Conservation (phyloP, 345 rosid species). For the Trapa bicornis region DNA sequence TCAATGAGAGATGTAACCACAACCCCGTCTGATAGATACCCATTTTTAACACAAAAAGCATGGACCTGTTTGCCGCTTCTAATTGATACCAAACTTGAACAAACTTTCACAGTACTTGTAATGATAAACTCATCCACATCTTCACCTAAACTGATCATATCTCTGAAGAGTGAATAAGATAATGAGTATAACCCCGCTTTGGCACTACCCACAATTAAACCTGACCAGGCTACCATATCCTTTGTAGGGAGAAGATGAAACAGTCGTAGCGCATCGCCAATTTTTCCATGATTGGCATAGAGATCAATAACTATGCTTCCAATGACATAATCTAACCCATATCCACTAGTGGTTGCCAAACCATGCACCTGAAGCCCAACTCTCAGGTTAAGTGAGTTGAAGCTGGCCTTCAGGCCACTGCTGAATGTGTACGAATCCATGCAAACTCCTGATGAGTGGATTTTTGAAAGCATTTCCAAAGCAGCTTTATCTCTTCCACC, state of each 20-base stretch:
- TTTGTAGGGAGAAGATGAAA: slow-evolving; percentile 41
- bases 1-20: slow-evolving; percentile 36
- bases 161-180: slow-evolving; percentile 36
- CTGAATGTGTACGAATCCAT: slow-evolving; percentile 54
- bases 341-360: slow-evolving; percentile 37
- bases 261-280: slow-evolving; percentile 24
- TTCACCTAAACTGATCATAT: slow-evolving; percentile 26
- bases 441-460: slow-evolving; percentile 24
- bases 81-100: slow-evolving; percentile 48
- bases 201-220: slow-evolving; percentile 40
- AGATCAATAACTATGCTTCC: slow-evolving; percentile 54
- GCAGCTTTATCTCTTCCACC: slow-evolving; percentile 37
- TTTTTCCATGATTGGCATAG: slow-evolving; percentile 36
- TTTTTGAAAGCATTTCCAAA: slow-evolving; percentile 25
- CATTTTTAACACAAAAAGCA: slow-evolving; percentile 42
- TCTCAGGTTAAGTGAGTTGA: slow-evolving; percentile 33
- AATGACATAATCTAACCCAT: slow-evolving; percentile 42
- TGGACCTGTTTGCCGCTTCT: slow-evolving; percentile 49
- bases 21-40: slow-evolving; percentile 39
- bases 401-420: slow-evolving; percentile 46
- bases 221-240: slow-evolving; percentile 56
- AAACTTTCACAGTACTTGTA: slow-evolving; percentile 43
- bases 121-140: slow-evolving; percentile 40
- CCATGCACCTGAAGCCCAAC: slow-evolving; percentile 58
- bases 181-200: slow-evolving; percentile 28